Conservation (phyloP, 495 filamentous ascomycete genomes). For the Neurospora cerealis region DNA sequence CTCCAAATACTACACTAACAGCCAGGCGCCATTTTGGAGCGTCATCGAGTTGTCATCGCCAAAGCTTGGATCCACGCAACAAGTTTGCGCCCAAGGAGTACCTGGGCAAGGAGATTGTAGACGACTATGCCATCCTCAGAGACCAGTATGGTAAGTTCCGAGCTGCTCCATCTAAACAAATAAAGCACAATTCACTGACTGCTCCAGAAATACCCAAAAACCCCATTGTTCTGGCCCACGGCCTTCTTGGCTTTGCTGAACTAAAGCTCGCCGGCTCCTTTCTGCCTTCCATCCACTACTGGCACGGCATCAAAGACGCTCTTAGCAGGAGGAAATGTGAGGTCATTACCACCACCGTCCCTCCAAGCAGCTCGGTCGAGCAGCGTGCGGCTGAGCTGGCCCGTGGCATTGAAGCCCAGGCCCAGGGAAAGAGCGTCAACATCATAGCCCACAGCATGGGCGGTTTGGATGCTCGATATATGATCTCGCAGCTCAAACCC, state of each 20-base stretch:
- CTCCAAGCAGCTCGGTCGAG: conserved; percentile 71
- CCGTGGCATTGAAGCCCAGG: conserved; percentile 53
- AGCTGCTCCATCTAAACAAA: neutral
- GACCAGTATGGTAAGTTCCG: conserved; percentile 53
- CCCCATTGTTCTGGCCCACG: conserved; percentile 79
- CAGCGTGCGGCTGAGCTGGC: conserved; percentile 58
- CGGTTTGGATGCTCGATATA: conserved; percentile 84
- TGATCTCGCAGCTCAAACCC: conserved; percentile 73
- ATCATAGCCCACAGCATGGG: conserved; percentile 73
- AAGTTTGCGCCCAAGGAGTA: conserved; percentile 40
- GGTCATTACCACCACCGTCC: conserved; percentile 74
- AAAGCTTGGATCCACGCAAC: neutral
- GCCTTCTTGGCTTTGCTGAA: conserved; percentile 84
- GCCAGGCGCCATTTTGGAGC: neutral
- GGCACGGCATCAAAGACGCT: conserved; percentile 81
- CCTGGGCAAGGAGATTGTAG: conserved; percentile 57
- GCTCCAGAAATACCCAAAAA: conserved; percentile 49
- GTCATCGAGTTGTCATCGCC: neutral
- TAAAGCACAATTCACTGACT: conserved; percentile 1
- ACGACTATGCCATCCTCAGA: conserved; percentile 66
- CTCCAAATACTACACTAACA: neutral
- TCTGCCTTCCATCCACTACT: conserved; percentile 77
- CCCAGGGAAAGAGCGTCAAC: conserved; percentile 67
- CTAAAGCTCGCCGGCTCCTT: conserved; percentile 58
- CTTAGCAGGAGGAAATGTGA: conserved; percentile 60